phyloP scores from a whole-genome alignment of 2,329 filamentous ascomycete genomes.

The Nothophoma quercina region DNA sequence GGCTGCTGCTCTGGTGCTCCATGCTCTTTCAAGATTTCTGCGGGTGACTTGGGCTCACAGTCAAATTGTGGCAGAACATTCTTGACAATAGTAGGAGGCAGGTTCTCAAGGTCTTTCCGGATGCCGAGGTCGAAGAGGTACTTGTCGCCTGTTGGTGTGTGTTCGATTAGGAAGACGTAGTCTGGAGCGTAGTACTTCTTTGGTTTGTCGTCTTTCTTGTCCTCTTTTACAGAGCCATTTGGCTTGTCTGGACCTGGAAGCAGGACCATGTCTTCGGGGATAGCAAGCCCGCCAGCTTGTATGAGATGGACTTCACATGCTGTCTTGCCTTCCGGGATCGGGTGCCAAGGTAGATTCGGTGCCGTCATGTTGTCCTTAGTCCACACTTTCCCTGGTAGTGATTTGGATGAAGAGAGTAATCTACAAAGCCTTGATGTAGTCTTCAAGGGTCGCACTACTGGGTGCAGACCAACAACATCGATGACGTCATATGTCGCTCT shows the following conservation, averaged over 20 bases:
- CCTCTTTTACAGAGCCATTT: constrained; percentile 47
- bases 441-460: background rate
- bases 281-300: constrained; percentile 52
- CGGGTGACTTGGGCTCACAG: constrained; percentile 41
- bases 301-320: constrained; percentile 45
- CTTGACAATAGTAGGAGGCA: constrained; percentile 53
- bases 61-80: constrained; percentile 51
- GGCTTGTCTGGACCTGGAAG: constrained; percentile 54
- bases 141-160: constrained; percentile 44
- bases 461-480: background rate
- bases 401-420: too few relatives aligned
- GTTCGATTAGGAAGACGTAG: constrained; percentile 43
- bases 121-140: constrained; percentile 64
- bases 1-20: constrained; percentile 41
- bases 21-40: constrained; percentile 36
- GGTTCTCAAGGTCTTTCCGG: constrained; percentile 52
- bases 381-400: too few relatives aligned
- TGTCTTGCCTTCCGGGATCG: constrained; percentile 30
- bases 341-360: constrained; percentile 32
- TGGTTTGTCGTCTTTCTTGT: constrained; percentile 40
- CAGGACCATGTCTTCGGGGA: constrained; percentile 57
- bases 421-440: too few relatives aligned
- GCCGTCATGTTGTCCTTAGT: background rate
- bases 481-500: too few relatives aligned
- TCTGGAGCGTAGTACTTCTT: constrained; percentile 38